Conservation (phyloP, 2,329 filamentous ascomycete genomes). For the Aspergillus japonicus region DNA sequence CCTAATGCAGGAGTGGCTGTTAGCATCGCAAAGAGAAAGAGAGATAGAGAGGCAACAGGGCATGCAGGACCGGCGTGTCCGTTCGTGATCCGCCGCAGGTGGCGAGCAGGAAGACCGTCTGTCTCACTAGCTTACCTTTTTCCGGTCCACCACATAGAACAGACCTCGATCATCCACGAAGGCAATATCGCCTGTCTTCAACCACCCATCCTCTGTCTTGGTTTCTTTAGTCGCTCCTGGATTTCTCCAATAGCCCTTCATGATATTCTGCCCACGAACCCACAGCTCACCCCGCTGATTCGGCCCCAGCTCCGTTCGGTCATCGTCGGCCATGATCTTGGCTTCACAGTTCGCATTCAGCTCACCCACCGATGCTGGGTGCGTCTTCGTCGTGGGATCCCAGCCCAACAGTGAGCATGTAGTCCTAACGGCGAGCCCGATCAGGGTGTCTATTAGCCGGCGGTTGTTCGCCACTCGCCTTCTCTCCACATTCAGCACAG, state of each 20-base stretch:
- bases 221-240: conserved; percentile 65
- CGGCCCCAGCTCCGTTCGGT: conserved; percentile 50
- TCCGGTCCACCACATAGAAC: conserved; percentile 70
- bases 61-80: not conserved
- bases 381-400: conserved; percentile 52
- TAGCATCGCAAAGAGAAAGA: conserved; percentile 8
- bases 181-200: conserved; percentile 70
- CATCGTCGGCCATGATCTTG: conserved; percentile 59
- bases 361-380: conserved; percentile 58
- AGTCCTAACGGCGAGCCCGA: conserved; percentile 31
- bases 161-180: conserved; percentile 57
- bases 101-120: not conserved
- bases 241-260: conserved; percentile 75
- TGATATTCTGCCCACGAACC: conserved; percentile 69
- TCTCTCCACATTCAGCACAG: not conserved
- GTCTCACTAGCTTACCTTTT: conserved; percentile 54
- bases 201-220: conserved; percentile 63
- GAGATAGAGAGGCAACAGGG: not conserved
- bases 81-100: not conserved
- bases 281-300: conserved; percentile 69
- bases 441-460: conserved; percentile 7
- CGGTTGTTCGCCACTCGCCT: not conserved
- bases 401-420: conserved; percentile 70
- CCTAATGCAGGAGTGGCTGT: conserved; percentile 34
- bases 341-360: conserved; percentile 67